Evolutionary conservation across 805 yeast genomes (phyloP).

Genomic region (Candida yuanshanica): DNA sequence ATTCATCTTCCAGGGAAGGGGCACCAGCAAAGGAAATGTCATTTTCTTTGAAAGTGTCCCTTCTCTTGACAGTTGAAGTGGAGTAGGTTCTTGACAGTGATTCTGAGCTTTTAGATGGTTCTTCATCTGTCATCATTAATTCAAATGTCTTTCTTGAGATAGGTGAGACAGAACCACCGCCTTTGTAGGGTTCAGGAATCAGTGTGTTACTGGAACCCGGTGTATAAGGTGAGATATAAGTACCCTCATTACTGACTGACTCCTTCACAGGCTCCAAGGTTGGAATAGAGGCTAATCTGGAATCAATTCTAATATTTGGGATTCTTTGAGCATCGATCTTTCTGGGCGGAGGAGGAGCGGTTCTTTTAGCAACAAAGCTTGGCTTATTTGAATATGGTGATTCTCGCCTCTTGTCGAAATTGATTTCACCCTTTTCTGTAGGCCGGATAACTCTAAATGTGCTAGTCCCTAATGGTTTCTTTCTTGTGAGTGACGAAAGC

Average conservation of each 20-base stretch:
- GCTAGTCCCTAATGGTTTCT: slow-evolving; percentile 23
- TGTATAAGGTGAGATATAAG: slow-evolving; percentile 31
- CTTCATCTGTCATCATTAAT: not conserved
- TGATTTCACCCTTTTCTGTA: slow-evolving; percentile 64
- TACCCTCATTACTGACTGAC: slow-evolving; percentile 19
- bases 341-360: slow-evolving; percentile 65
- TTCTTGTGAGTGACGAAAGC: slow-evolving; percentile 10
- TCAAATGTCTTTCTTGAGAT: slow-evolving; percentile 18
- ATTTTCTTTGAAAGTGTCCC: slow-evolving; percentile 64
- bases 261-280: slow-evolving; percentile 20
- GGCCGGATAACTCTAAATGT: slow-evolving; percentile 64
- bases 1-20: slow-evolving; percentile 42
- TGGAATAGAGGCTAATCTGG: slow-evolving; percentile 5
- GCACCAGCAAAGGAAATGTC: slow-evolving; percentile 69
- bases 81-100: not conserved
- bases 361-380: slow-evolving; percentile 60
- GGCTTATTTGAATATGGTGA: slow-evolving; percentile 60
- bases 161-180: slow-evolving; percentile 20
- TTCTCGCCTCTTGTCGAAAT: slow-evolving; percentile 71
- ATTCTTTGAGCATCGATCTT: slow-evolving; percentile 8
- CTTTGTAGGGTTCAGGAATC: slow-evolving; percentile 36
- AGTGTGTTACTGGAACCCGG: slow-evolving; percentile 38
- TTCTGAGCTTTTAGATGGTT: not conserved
- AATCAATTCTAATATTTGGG: slow-evolving; percentile 2
- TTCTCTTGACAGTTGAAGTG: slow-evolving; percentile 8